These are phyloP conservation scores for Globisporangium emineosum DNA, from an alignment of 352 stramenopile genomes.

Conservation along the genomic window DNA sequence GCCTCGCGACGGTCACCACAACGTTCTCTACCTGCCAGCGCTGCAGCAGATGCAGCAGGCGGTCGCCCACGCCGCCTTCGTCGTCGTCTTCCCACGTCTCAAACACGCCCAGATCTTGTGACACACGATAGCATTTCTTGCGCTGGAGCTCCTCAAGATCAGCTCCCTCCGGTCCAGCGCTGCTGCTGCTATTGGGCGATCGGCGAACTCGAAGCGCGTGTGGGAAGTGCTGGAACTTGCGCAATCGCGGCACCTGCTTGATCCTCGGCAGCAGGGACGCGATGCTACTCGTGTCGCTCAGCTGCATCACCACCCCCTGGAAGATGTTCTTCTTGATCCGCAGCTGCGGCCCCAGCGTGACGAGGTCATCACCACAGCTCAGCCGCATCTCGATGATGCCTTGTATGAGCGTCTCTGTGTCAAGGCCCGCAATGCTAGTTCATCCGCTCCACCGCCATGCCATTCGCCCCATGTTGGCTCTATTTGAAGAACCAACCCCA, in stretches of 20 bases:
- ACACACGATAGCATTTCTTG: slow-evolving; percentile 7
- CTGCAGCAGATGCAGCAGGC: slow-evolving; percentile 76
- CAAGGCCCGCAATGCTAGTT: background rate
- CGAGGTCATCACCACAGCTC: slow-evolving; percentile 11
- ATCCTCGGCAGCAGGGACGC: slow-evolving; percentile 21
- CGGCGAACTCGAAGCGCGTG: slow-evolving; percentile 41
- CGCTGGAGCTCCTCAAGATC: slow-evolving; percentile 5
- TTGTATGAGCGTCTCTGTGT: background rate
- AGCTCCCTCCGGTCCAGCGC: background rate
- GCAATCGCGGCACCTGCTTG: slow-evolving; percentile 35
- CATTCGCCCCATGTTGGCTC: background rate
- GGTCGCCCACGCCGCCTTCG: slow-evolving; percentile 56
- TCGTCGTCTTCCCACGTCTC: slow-evolving; percentile 58
- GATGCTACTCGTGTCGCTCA: slow-evolving; percentile 23
- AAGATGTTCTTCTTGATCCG: slow-evolving; percentile 71
- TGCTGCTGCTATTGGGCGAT: background rate
- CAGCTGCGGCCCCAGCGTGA: slow-evolving; percentile 51
- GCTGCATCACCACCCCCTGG: slow-evolving; percentile 55
- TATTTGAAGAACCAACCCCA: background rate
- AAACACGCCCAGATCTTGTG: slow-evolving; percentile 29
- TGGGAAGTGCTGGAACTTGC: slow-evolving; percentile 46
- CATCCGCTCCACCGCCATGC: background rate
- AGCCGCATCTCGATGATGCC: slow-evolving; percentile 8
- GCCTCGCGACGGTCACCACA: slow-evolving; percentile 55
- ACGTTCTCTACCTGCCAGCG: slow-evolving; percentile 80